These are phyloP conservation scores for Ophiocordyceps camponoti-leonardi DNA, from an alignment of 2,329 filamentous ascomycete species.

Conservation along the genomic window DNA sequence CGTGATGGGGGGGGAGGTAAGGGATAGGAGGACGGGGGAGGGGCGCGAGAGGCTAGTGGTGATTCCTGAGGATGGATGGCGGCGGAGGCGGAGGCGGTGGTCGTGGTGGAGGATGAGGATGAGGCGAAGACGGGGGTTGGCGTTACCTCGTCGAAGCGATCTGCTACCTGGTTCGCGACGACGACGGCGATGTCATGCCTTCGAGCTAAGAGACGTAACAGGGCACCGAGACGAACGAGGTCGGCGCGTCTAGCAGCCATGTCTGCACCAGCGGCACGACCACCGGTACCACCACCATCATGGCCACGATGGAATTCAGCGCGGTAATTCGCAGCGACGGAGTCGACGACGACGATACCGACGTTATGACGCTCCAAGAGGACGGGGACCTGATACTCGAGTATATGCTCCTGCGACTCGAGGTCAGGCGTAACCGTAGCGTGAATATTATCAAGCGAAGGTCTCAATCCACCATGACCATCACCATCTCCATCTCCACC, in stretches of 20 bases:
- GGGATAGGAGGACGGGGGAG: too few species aligned
- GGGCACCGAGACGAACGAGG: conserved; percentile 57
- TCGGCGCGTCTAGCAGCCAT: conserved; percentile 65
- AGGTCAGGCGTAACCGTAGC: conserved; percentile 76
- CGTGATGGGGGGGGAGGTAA: conserved; percentile 12
- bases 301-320: conserved; percentile 61
- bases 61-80: too few species aligned
- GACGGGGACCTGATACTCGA: conserved; percentile 82
- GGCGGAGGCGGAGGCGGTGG: conserved; percentile 14
- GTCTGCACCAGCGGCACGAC: conserved; percentile 20
- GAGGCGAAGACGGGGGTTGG: neutral
- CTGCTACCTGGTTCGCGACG: conserved; percentile 87
- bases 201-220: conserved; percentile 60
- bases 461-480: conserved; percentile 11
- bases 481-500: conserved; percentile 2
- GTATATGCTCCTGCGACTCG: conserved; percentile 88
- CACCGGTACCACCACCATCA: conserved; percentile 1
- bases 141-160: conserved; percentile 43
- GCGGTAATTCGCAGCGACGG: conserved; percentile 87
- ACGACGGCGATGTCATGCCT: conserved; percentile 67
- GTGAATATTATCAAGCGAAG: conserved; percentile 61
- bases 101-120: neutral
- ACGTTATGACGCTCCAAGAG: conserved; percentile 59
- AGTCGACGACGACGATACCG: conserved; percentile 76
- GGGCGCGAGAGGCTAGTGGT: too few species aligned